Evolutionary conservation across 352 stramenopile genomes (phyloP).

Genomic region (Globisporangium mamillatum): DNA sequence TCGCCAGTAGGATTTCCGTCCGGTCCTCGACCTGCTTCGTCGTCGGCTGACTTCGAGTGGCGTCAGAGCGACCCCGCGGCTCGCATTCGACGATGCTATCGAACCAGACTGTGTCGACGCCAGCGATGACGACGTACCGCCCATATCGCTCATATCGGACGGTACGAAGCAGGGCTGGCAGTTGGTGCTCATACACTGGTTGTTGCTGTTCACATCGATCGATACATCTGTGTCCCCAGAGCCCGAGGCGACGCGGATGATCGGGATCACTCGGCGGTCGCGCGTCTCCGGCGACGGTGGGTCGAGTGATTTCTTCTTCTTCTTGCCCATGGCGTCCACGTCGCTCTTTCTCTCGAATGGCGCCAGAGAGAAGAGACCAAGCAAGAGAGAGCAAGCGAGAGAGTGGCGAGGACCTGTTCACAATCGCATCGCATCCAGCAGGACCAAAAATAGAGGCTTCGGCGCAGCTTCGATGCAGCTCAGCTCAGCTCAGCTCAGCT

Average conservation of each 20-base stretch:
- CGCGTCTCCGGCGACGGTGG: background rate
- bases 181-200: background rate
- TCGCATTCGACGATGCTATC: background rate
- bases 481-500: background rate
- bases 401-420: background rate
- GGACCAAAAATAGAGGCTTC: background rate
- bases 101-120: background rate
- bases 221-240: constrained; percentile 8
- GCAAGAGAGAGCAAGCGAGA: background rate
- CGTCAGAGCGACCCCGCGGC: background rate
- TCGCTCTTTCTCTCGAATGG: constrained; percentile 7
- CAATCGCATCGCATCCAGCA: background rate
- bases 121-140: background rate
- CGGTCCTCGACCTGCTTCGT: background rate
- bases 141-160: background rate
- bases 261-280: constrained; percentile 6
- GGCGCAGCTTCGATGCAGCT: background rate
- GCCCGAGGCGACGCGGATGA: constrained; percentile 13
- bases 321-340: constrained; percentile 5
- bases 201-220: constrained; percentile 9
- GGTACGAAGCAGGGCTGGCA: background rate
- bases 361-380: background rate
- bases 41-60: constrained; percentile 7
- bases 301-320: constrained; percentile 19
- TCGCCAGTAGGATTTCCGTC: constrained; percentile 20